Evolutionary conservation across 192 early-diverging fungal genomes (phyloP), one percentile per base, ranked within the genome.

Genomic region (Allomyces arbusculus): DNA sequence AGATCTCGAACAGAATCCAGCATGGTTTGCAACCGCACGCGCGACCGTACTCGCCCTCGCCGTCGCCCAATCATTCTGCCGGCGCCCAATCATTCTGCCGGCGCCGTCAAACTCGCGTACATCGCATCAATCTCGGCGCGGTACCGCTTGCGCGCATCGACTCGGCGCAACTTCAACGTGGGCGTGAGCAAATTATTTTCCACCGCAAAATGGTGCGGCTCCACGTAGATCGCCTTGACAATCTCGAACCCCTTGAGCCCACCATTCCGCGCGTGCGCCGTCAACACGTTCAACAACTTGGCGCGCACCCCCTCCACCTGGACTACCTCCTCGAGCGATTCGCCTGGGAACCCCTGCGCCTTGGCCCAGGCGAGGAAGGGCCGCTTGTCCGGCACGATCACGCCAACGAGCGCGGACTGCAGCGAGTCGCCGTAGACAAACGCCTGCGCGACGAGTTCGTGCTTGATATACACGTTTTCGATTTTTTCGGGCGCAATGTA

Each of bases 361-460:
- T 73, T 75, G 1, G 87, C 85, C 89, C 90, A 92, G 6, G 78
- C 68, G 25, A 77, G 71, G 67, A 91, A 81, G 0, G 75, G 62
- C 45, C 87, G 85, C 33, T 77, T 76, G 63, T 91, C 84, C 23
- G 95, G 95, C 2, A 94, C 88, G 24, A 94, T 76, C 24, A 99
- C 75, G 65, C 79, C 90, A 0, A 99, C 93, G 24, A 99, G 73
- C 63, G 84, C 81, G 33, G 83, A 79, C 77, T 91, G 84, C 63
- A 97, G 78, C 24, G 89, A 90, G 70, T 99, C 91, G 64, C 96
- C 96, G 76, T 97, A 88, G 10, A 99, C 89, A 74, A 87, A 97
- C 62, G 89, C 76, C 77, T 97, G 93, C 44, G 89, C 84, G 10
- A 96, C 77, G 43, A 90, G 75, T 64, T 73, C 74, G 75, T 87